phyloP scores from a whole-genome alignment of 352 stramenopile genomes.

The Phytopythium sindhum region DNA sequence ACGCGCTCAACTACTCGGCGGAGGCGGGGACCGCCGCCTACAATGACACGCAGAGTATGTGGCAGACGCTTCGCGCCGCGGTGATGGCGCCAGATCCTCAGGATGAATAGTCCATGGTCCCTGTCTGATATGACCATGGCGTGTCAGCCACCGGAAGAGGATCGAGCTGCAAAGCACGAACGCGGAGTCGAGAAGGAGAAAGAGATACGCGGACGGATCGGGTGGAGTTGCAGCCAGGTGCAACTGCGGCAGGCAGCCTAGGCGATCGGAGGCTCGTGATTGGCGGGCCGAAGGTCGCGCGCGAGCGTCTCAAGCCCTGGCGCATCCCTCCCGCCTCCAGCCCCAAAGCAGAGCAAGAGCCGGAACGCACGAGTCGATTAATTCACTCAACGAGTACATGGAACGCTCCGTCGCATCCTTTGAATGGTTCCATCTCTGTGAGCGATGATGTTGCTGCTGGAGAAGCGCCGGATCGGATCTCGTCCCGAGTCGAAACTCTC shows the following conservation, averaged over 20 bases:
- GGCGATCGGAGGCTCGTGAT: neutral
- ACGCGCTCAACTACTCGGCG: constrained; percentile 59
- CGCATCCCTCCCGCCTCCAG: no score
- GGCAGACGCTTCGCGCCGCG: constrained; percentile 37
- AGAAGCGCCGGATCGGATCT: no score
- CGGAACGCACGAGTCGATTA: no score
- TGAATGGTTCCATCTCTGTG: no score
- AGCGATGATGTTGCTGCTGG: no score
- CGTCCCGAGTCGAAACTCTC: no score
- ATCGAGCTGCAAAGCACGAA: neutral
- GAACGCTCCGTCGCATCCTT: no score
- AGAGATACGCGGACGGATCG: neutral
- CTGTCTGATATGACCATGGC: neutral
- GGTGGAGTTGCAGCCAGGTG: neutral
- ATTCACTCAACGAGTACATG: no score
- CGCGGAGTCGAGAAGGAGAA: neutral
- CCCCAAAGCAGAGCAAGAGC: no score
- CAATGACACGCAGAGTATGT: constrained; percentile 52
- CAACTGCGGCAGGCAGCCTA: neutral
- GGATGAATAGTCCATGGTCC: neutral
- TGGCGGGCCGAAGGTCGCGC: neutral
- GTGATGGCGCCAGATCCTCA: constrained; percentile 6
- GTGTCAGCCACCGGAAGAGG: neutral
- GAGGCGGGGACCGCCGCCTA: constrained; percentile 2
- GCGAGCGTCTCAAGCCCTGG: no score